Evolutionary conservation across 257 asterid species (phyloP), one percentile per base, ranked within the genome.

Genomic region (Scutellaria baicalensis): DNA sequence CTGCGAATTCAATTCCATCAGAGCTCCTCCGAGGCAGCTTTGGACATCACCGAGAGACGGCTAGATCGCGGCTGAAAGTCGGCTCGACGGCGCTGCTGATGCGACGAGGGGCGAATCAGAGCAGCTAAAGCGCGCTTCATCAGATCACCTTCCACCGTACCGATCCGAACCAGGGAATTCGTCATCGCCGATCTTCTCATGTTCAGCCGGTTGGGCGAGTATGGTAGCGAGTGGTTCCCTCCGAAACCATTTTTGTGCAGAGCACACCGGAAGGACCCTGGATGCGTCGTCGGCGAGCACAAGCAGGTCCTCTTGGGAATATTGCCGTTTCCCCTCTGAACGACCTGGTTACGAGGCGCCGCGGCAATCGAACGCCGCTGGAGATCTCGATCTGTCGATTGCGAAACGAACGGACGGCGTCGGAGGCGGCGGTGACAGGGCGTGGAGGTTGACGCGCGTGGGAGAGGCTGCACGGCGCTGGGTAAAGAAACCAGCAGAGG

Each of bases 181-280:
- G 92, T 88, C 97, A 91, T 88, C 65, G 97, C 95, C 8, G 97
- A 91, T 78, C 97, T 81, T 80, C 93, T 86, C 80, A 86, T 86
- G 66, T 91, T 89, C 86, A 88, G 52, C 36, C 89, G 78, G 78
- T 82, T 84, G 13, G 93, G 84, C 16, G 92, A 77, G 79, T 89
- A 86, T 5, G 86, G 74, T 6, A 78, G 65, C n/a, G 89, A 73
- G 20, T 74, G 77, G 48, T 70, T 78, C 35, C 54, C 78, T 0
- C 64, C 80, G 67, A 55, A 56, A n/a, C 76, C 71, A 64, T 82
- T 86, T 77, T 85, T 90, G 68, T 93, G 98, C 83, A 90, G 21
- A 33, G 97, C 89, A 42, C 98, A 93, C 48, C 98, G 79, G 57
- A 93, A 93, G 64, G 97, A 93, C 11, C 98, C 98, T 6, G 96